Conservation (phyloP, 148 eudicot genomes). For the Fagopyrum tataricum region DNA sequence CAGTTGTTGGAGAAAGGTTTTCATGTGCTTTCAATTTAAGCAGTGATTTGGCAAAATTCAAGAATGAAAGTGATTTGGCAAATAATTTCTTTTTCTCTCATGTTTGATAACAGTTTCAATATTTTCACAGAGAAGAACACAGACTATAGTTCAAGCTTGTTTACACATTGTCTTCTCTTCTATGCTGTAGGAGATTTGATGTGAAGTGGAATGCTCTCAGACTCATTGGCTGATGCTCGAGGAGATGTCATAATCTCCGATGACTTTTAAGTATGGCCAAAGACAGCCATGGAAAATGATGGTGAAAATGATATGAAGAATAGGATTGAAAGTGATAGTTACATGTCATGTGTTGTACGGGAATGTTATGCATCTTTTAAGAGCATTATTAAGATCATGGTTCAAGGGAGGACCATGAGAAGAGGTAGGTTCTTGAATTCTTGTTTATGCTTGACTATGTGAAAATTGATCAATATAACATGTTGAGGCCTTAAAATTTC, state of each 20-base stretch:
- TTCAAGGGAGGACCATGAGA: constrained; percentile 59
- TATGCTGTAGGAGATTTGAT: no score
- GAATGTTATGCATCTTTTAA: constrained; percentile 89
- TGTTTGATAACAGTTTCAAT: no score
- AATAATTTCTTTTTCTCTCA: no score
- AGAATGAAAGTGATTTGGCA: no score
- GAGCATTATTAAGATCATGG: constrained; percentile 61
- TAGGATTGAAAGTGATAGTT: constrained; percentile 56
- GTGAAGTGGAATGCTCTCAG: no score
- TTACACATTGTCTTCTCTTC: no score
- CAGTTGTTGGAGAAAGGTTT: constrained; percentile 29
- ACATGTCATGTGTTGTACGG: constrained; percentile 75
- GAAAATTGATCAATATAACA: not conserved
- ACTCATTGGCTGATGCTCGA: no score
- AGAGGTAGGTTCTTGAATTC: constrained; percentile 38
- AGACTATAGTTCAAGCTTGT: no score
- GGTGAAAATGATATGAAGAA: constrained; percentile 46
- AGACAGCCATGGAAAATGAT: constrained; percentile 68
- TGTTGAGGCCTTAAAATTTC: not conserved
- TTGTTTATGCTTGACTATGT: not conserved
- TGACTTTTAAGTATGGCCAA: constrained; percentile 95
- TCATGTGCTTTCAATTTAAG: constrained; percentile 25
- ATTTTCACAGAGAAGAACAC: no score
- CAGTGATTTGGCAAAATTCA: no score
- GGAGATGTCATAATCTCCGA: no score